Conservation (phyloP, 176 grass and related monocot species). For the Hordeum marinum region DNA sequence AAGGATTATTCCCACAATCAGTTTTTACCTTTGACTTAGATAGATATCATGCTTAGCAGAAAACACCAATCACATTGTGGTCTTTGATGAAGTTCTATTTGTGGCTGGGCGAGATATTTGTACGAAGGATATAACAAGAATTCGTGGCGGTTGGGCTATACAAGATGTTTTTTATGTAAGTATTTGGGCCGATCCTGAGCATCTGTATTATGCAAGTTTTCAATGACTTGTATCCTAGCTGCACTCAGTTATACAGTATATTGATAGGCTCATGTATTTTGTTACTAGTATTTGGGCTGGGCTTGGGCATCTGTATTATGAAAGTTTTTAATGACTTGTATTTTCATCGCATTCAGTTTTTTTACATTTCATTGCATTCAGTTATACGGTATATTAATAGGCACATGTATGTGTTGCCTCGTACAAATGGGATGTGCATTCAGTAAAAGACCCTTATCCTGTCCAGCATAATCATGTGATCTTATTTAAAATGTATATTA, state of each 20-base stretch:
- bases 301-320: constrained; percentile 13
- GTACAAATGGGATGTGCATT: neutral
- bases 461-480: neutral
- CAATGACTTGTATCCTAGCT: neutral
- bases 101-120: constrained; percentile 86
- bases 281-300: constrained; percentile 21
- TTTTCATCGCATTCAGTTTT: constrained; percentile 6
- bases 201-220: constrained; percentile 20
- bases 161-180: constrained; percentile 91
- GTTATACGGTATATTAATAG: constrained; percentile 3
- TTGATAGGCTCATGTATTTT: neutral
- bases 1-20: constrained; percentile 17
- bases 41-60: constrained; percentile 99
- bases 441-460: neutral
- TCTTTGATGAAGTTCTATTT: constrained; percentile 89
- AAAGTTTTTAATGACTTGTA: constrained; percentile 6
- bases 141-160: constrained; percentile 93
- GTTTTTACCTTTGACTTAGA: constrained; percentile 48
- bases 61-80: constrained; percentile 69
- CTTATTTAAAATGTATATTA: neutral
- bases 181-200: constrained; percentile 15
- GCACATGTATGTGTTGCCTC: neutral
- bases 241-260: neutral
- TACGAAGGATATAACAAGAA: constrained; percentile 88
- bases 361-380: constrained; percentile 12